Conservation (phyloP, 805 yeast genomes). For the Isabelozyma heimii region DNA sequence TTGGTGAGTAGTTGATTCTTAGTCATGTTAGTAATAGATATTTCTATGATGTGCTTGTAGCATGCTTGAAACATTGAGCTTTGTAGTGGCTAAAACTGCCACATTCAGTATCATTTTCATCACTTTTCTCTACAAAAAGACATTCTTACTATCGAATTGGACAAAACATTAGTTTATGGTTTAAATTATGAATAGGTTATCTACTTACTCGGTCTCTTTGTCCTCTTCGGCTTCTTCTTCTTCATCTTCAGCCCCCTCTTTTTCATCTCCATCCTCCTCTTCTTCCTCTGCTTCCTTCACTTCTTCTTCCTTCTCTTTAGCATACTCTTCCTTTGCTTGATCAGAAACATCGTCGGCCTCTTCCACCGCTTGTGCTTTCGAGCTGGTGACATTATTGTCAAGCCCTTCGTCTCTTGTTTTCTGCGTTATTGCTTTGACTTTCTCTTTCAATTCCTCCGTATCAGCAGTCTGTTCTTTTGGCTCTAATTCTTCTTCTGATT, state of each 20-base stretch:
- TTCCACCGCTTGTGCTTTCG: slow-evolving; percentile 9
- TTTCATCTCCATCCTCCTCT: slow-evolving; percentile 2
- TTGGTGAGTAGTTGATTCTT: slow-evolving; percentile 66
- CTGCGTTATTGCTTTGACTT: slow-evolving; percentile 6
- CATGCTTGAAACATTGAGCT: slow-evolving; percentile 6
- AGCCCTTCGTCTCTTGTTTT: slow-evolving; percentile 4
- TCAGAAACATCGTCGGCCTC: slow-evolving; percentile 8
- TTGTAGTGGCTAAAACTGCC: neutral
- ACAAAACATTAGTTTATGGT: too few species aligned
- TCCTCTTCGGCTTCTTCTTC: slow-evolving; percentile 3
- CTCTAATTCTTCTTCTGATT: neutral
- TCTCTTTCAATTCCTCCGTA: slow-evolving; percentile 9
- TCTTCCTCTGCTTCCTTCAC: slow-evolving; percentile 3
- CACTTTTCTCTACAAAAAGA: too few species aligned
- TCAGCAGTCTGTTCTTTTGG: neutral
- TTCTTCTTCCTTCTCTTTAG: slow-evolving; percentile 2
- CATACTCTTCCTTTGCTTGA: slow-evolving; percentile 8
- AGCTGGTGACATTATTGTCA: slow-evolving; percentile 7
- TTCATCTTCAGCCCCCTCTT: slow-evolving; percentile 3
- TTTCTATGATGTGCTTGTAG: slow-evolving; percentile 15
- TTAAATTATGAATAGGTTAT: neutral
- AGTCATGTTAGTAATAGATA: slow-evolving; percentile 1
- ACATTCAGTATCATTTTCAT: too few species aligned
- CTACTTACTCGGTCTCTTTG: slow-evolving; percentile 7
- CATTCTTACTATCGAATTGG: too few species aligned